A percentile compares a stretch with the other conserved stretches of the same genome.
phyloP scores from a whole-genome alignment of 768 basidiomycete species.

The Tricholoma sp. region DNA sequence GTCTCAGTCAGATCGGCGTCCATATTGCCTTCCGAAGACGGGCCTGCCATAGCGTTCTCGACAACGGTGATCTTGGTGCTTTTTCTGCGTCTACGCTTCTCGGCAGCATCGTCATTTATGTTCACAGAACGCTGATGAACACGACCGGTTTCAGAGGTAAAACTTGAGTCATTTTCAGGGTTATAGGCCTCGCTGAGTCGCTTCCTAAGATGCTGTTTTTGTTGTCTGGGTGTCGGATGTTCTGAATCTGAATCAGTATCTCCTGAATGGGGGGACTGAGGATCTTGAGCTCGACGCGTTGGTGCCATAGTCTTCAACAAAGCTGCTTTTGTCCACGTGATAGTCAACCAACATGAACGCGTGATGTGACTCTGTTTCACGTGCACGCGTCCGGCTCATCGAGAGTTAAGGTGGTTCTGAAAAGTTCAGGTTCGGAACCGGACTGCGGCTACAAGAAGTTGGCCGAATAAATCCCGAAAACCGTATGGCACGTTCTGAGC shows the following conservation, averaged over 20 bases:
- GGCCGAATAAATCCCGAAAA: too few relatives aligned
- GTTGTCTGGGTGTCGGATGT: conserved; percentile 33
- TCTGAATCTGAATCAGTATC: conserved; percentile 36
- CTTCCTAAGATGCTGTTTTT: conserved; percentile 42
- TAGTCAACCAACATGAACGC: conserved; percentile 13
- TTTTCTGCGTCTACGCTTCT: conserved; percentile 78
- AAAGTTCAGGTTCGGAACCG: too few relatives aligned
- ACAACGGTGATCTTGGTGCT: conserved; percentile 59
- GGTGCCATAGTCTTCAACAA: conserved; percentile 38
- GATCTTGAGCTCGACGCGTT: conserved; percentile 35
- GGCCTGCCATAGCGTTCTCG: conserved; percentile 55
- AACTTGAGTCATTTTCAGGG: conserved; percentile 39
- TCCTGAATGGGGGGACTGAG: conserved; percentile 30
- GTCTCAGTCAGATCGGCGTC: conserved; percentile 36
- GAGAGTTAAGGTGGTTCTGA: too few relatives aligned
- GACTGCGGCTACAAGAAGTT: too few relatives aligned
- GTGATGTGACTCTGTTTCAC: conserved; percentile 14
- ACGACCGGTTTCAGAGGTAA: conserved; percentile 30
- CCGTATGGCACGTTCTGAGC: too few relatives aligned
- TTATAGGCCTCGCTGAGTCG: conserved; percentile 56
- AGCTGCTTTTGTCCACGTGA: conserved; percentile 33
- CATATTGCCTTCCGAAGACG: conserved; percentile 46
- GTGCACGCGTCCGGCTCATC: neutral
- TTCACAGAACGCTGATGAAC: conserved; percentile 44
- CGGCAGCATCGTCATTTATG: conserved; percentile 81